A percentile compares a stretch with the other conserved stretches of the same genome.
Evolutionary conservation across 2,329 filamentous ascomycete genomes (phyloP).

Genomic region (Emmonsia crescens): DNA sequence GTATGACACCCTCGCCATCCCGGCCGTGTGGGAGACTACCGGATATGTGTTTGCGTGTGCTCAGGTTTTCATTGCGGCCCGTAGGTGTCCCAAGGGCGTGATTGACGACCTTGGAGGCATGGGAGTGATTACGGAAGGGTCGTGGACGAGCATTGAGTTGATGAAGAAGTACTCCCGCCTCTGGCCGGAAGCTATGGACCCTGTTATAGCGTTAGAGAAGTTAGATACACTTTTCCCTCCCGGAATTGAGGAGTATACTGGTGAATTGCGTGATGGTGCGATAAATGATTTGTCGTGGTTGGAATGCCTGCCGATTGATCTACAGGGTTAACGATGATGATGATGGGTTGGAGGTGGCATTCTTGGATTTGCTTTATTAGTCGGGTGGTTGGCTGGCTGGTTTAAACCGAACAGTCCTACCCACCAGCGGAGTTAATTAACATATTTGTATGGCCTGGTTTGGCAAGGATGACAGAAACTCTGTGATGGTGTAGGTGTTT

Average conservation of each 20-base stretch:
- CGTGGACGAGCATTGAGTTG: background rate
- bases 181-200: constrained; percentile 3
- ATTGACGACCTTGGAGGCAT: constrained; percentile 3
- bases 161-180: constrained; percentile 6
- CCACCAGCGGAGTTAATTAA: background rate
- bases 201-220: constrained; percentile 6
- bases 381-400: background rate
- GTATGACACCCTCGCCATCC: constrained; percentile 5
- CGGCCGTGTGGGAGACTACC: constrained; percentile 13
- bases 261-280: background rate
- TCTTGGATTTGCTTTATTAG: background rate
- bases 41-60: constrained; percentile 11
- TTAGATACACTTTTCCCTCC: background rate
- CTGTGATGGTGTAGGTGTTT: background rate
- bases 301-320: constrained; percentile 11
- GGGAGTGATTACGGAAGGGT: background rate
- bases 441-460: background rate
- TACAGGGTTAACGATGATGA: background rate
- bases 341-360: background rate
- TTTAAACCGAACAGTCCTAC: background rate
- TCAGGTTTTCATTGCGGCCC: constrained; percentile 11
- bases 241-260: background rate
- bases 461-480: background rate
- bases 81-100: constrained; percentile 6
- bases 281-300: constrained; percentile 12